Evolutionary conservation across 192 early-diverging fungal genomes (phyloP).

Genomic region (Backusella tuberculispora): DNA sequence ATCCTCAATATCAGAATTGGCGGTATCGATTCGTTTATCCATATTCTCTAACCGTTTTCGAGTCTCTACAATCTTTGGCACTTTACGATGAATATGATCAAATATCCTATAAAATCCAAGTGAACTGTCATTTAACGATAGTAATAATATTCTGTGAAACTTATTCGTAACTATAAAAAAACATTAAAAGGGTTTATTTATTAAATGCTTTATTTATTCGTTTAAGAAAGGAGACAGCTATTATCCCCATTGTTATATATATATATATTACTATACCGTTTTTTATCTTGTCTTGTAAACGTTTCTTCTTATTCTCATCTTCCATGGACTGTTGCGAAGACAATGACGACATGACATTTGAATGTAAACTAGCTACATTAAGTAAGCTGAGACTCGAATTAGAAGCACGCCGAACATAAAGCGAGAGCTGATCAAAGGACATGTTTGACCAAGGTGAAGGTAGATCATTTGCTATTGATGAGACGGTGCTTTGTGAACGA

Average conservation of each 20-base stretch:
- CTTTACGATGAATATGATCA: constrained; percentile 39
- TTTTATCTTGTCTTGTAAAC: constrained; percentile 7
- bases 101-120: constrained; percentile 30
- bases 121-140: constrained; percentile 32
- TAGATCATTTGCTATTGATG: background rate
- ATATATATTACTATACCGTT: background rate
- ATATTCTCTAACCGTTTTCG: background rate
- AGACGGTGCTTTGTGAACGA: constrained; percentile 3
- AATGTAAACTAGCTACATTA: constrained; percentile 4
- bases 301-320: constrained; percentile 23
- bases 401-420: constrained; percentile 35
- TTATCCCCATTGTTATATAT: background rate
- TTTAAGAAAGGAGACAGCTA: background rate
- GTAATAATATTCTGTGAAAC: constrained; percentile 1
- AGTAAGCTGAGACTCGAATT: constrained; percentile 27
- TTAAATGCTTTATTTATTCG: background rate
- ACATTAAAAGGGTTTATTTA: background rate
- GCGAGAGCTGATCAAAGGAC: constrained; percentile 37
- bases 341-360: background rate
- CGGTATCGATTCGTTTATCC: constrained; percentile 14
- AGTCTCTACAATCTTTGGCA: constrained; percentile 25
- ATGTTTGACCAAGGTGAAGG: constrained; percentile 30
- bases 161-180: constrained; percentile 18
- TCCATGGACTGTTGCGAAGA: background rate
- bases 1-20: constrained; percentile 34